phyloP scores from a whole-genome alignment of 2,329 filamentous ascomycete genomes.

The Karstenula rhodostoma region DNA sequence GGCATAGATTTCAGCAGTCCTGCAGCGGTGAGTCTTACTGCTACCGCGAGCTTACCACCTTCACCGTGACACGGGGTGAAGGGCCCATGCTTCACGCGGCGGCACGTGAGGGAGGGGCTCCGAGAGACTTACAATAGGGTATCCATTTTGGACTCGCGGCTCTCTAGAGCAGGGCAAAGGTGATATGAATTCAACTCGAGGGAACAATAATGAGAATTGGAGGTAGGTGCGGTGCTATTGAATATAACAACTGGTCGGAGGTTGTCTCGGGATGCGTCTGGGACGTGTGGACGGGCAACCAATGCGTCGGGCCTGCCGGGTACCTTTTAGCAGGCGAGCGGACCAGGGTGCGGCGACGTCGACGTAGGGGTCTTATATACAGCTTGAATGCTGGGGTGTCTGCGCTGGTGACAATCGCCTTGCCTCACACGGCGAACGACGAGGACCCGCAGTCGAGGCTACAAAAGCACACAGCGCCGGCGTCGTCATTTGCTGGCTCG shows the following conservation, averaged over 20 bases:
- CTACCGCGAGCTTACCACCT: neutral
- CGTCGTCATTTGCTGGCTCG: conserved; percentile 10
- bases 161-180: conserved; percentile 17
- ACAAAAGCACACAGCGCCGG: neutral
- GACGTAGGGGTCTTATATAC: conserved; percentile 9
- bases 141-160: conserved; percentile 58
- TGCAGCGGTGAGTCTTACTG: conserved; percentile 50
- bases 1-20: conserved; percentile 89
- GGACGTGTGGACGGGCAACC: conserved; percentile 26
- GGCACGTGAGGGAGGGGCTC: conserved; percentile 25
- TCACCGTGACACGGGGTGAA: conserved; percentile 4
- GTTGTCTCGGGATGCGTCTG: conserved; percentile 20
- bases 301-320: conserved; percentile 20
- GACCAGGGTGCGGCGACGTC: conserved; percentile 28
- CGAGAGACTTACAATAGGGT: conserved; percentile 66
- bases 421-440: neutral
- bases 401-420: neutral
- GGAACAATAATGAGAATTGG: conserved; percentile 13
- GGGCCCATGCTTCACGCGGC: conserved; percentile 16
- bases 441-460: conserved; percentile 2
- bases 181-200: neutral
- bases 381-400: neutral
- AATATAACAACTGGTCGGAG: conserved; percentile 12
- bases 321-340: neutral
- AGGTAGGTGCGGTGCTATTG: conserved; percentile 15